Evolutionary conservation across 768 basidiomycete species (phyloP), one percentile per base, ranked within the genome.

Genomic region (Arthromyces matolae): DNA sequence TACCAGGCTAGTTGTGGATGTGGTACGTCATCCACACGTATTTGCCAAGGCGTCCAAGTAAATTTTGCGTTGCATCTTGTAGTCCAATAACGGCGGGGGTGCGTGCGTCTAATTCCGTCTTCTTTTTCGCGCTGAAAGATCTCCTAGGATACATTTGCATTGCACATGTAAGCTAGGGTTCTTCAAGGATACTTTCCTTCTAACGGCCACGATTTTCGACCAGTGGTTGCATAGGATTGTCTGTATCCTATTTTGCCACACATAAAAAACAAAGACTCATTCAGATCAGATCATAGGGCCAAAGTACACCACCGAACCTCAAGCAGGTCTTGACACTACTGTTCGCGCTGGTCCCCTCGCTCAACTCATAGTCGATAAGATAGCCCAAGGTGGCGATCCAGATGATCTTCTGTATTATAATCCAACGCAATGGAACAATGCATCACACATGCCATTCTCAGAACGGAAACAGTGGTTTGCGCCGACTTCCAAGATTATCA

Each of bases 1-100:
- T 3, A 72, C 68, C 19, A 71, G 70, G 47, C 62, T 83, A 24
- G 70, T 84, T 36, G 79, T 83, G 25, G 81, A 83, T 65, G 75
- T 83, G 54, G 77, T 79, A 52, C 27, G 73, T 66, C 19, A 14
- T 29, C n/a, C 22, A 32, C 8, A 18, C 18, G 10, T 13, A 25
- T 13, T 32, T n/a, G n/a, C n/a, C n/a, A n/a, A n/a, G n/a, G n/a
- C n/a, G n/a, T n/a, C n/a, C n/a, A n/a, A n/a, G n/a, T n/a, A n/a
- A n/a, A n/a, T n/a, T n/a, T n/a, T n/a, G n/a, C n/a, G n/a, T n/a
- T n/a, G n/a, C n/a, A n/a, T 32, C 12, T 6, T 10, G 25, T 19
- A 77, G 75, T 69, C 71, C 4, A 77, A 77, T 53, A 77, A 77
- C 41, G 77, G 75, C 39, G 74, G 77, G 27, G 54, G 54, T 55